Base-by-base conservation (phyloP, 306 rosid species). In the Cucumis hystrix region DNA sequence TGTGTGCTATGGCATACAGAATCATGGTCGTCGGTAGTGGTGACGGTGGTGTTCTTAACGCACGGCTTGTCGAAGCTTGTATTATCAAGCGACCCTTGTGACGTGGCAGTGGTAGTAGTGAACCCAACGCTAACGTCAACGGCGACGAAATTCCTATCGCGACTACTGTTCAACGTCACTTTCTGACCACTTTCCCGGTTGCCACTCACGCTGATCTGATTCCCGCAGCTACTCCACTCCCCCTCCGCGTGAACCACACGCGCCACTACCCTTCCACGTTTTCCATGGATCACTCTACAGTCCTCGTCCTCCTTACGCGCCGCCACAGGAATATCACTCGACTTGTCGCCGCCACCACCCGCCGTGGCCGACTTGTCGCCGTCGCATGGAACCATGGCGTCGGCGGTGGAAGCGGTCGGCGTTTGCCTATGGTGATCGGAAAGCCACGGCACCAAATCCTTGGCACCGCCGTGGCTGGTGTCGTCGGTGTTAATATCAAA, bases 1-100 rank as follows among this genome's bases (percentile, higher is more conserved):
- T 87, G 86, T 82, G 81, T 86, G 76, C 99, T 88, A 65, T 92
- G 97, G 57, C 92, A 92, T 76, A 85, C 90, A 18, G 99, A 95
- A 74, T 92, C 97, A 49, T 85, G 95, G 37, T 95, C 97, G 13
- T 92, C 97, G 10, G 80, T 63, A 37, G 85, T 72, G 11, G 81
- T 56, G 23, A 45, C 4, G 51, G 86, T 74, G 84, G 84, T 83
- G 61, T 77, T 84, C 74, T 85, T 89, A 2, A 85, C 80, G 75
- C 76, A 84, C 30, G 74, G 86, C 72, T 79, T 73, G 17, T 83
- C 87, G 37, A 91, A 84, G 80, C 84, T 91, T 2, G 89, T 88
- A 69, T 88, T 84, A 20, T 86, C 96, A 80, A 83, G 79, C 23
- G 97, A 92, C 5, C 86, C 90, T n/a, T 80, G 75, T 10, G 94